Evolutionary conservation across 2,329 filamentous ascomycete species (phyloP), one percentile per base, ranked within the genome.

Genomic region (Sclerotinia minor): DNA sequence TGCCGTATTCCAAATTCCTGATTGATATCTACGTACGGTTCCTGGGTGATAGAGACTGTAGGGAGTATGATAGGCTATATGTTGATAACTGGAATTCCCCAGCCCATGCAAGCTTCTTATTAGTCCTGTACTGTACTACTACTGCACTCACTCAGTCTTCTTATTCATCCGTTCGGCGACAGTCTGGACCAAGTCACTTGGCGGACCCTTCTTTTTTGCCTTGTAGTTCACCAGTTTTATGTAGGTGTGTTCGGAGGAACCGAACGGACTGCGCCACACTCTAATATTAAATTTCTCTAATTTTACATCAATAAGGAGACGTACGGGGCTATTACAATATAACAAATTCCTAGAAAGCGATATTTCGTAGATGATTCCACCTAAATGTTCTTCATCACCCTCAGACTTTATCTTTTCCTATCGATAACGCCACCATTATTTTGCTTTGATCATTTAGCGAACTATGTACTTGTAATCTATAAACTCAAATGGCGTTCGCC

Each of bases 131-230:
- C 5, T 52, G 24, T 29, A 13, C 3, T 32, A 19, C 52, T 47
- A 47, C 57, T 60, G 21, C 41, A 59, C 26, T 26, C 21, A 1
- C 21, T 8, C n/a, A n/a, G n/a, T n/a, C n/a, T 29, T 7, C 19
- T n/a, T 24, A 35, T n/a, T 26, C 55, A 35, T n/a, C 19, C 55
- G 55, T 21, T 41, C 26, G 24, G 19, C 13, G 45, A 26, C 26
- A 59, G 55, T 59, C 57, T 59, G 57, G 41, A 17, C 41, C 57
- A 17, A 26, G 19, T 59, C 57, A 60, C 57, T 26, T 26, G 57
- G 19, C 47, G 57, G 26, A 24, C 58, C 44, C 58, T n/a, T 49
- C 38, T 26, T 44, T 26, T 44, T 5, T 4, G 17, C 38, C 13
- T 57, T 57, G 26, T 17, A 11, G 11, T 24, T 49, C n/a, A n/a